These are phyloP conservation scores for Andrographis paniculata DNA, from an alignment of 305 asterid species.

Conservation along the genomic window DNA sequence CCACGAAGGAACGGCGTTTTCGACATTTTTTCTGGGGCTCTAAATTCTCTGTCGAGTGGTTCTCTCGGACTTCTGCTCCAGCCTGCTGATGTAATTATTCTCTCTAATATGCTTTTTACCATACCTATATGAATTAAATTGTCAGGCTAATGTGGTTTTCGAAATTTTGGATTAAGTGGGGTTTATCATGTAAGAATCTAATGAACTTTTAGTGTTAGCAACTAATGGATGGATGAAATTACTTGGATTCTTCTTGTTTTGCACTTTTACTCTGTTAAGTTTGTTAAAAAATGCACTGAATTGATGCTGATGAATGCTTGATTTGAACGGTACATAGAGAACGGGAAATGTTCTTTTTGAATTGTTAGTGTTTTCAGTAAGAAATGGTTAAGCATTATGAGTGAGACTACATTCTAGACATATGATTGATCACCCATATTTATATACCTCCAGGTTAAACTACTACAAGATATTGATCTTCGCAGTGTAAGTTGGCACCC, in stretches of 20 bases:
- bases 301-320: conserved; percentile 5
- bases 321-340: too few species aligned
- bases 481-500: conserved; percentile 80
- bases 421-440: neutral
- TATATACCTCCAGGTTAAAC: conserved; percentile 46
- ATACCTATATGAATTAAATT: too few species aligned
- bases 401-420: conserved; percentile 3
- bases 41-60: conserved; percentile 42
- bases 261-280: neutral
- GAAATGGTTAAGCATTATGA: neutral
- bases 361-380: conserved; percentile 7
- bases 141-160: too few species aligned
- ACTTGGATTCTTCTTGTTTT: neutral
- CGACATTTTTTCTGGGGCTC: conserved; percentile 28
- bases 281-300: too few species aligned
- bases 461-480: conserved; percentile 54
- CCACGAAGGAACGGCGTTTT: conserved; percentile 30
- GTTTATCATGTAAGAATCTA: too few species aligned
- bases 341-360: too few species aligned
- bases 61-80: conserved; percentile 41
- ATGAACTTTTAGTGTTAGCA: too few species aligned
- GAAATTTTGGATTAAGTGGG: too few species aligned
- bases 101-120: conserved; percentile 3
- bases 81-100: conserved; percentile 50
- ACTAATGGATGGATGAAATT: too few species aligned